These are phyloP conservation scores for Scedosporium dehoogii DNA, from an alignment of 2,329 filamentous ascomycete species.

Conservation along the genomic window DNA sequence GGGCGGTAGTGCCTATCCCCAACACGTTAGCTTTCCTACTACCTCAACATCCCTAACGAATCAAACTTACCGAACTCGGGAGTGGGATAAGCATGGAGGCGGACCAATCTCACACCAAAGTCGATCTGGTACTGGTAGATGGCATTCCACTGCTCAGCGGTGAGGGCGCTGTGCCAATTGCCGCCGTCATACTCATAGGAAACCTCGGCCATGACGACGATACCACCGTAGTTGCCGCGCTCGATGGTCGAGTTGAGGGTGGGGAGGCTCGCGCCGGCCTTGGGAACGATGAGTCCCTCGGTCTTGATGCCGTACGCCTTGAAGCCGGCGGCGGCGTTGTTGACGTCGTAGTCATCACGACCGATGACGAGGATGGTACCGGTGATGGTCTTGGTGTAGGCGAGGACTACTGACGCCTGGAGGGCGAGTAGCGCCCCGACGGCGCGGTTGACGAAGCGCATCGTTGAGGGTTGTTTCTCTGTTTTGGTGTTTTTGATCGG, in stretches of 20 bases:
- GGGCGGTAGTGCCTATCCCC: not conserved
- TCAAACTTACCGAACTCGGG: constrained; percentile 34
- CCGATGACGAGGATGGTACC: constrained; percentile 47
- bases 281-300: constrained; percentile 42
- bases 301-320: constrained; percentile 53
- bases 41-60: too few relatives aligned
- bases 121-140: constrained; percentile 46
- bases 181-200: constrained; percentile 38
- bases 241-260: constrained; percentile 35
- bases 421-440: constrained; percentile 1
- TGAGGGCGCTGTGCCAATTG: constrained; percentile 42
- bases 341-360: constrained; percentile 36
- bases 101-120: constrained; percentile 51
- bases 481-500: not conserved
- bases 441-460: constrained; percentile 4
- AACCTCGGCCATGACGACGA: constrained; percentile 43
- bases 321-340: constrained; percentile 22
- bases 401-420: not conserved
- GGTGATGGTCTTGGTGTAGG: constrained; percentile 16
- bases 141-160: constrained; percentile 42
- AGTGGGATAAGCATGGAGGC: constrained; percentile 46
- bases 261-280: constrained; percentile 39
- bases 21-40: not conserved
- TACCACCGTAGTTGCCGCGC: constrained; percentile 48
- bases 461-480: not conserved